phyloP scores from a whole-genome alignment of 441 rosid species.

The Erodium moschatum region DNA sequence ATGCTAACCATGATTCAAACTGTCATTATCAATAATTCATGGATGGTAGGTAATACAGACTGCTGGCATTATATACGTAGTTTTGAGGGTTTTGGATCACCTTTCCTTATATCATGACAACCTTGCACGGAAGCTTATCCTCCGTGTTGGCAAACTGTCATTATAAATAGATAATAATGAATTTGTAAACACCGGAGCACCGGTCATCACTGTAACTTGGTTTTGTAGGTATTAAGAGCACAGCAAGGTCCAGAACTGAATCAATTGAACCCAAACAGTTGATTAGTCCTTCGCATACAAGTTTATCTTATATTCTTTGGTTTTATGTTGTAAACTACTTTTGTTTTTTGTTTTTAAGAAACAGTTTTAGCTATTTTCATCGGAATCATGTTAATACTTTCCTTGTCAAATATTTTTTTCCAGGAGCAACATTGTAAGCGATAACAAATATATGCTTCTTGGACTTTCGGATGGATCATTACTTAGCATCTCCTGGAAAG shows the following conservation, averaged over 20 bases:
- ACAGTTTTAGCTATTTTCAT: not conserved
- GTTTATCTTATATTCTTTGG: not conserved
- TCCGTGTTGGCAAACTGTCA: not conserved
- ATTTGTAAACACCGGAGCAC: not conserved
- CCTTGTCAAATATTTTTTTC: conserved; percentile 17
- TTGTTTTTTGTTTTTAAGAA: not conserved
- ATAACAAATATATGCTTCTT: conserved; percentile 64
- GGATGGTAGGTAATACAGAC: not conserved
- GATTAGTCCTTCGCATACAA: not conserved
- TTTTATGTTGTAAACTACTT: not conserved
- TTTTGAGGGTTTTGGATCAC: not conserved
- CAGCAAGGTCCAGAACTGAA: not conserved
- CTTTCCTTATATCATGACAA: not conserved
- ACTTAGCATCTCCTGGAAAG: conserved; percentile 88
- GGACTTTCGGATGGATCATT: conserved; percentile 87
- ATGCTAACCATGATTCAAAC: not conserved
- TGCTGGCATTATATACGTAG: not conserved
- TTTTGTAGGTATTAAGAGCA: not conserved
- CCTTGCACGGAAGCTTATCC: not conserved
- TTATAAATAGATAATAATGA: not conserved
- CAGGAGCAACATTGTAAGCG: conserved; percentile 93
- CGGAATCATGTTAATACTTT: conserved; percentile 9
- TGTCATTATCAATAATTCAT: not conserved
- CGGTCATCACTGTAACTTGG: not conserved
- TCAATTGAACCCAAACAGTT: not conserved